Percentiles rank a stretch among this genome's conserved stretches.
Evolutionary conservation across 1,284 basidiomycete species (phyloP).

Genomic region (Heterobasidion parviporum): DNA sequence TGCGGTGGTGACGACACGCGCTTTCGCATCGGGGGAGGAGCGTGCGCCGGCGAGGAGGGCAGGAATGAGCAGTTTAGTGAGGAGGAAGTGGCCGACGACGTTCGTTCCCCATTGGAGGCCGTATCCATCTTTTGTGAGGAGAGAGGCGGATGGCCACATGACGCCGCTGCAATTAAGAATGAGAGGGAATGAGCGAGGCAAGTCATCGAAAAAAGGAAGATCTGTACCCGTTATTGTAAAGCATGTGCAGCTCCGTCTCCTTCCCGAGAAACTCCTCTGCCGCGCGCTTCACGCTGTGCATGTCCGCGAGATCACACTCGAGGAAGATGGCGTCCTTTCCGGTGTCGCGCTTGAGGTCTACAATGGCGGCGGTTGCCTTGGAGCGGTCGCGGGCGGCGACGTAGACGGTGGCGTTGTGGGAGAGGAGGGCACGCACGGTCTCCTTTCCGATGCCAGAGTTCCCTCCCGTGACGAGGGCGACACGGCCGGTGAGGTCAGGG

Average conservation of each 20-base stretch:
- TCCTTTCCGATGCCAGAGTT: background rate
- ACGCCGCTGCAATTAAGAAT: conserved; percentile 35
- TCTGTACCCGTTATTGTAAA: conserved; percentile 29
- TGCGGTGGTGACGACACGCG: conserved; percentile 34
- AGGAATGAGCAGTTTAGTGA: conserved; percentile 40
- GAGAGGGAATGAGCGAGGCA: background rate
- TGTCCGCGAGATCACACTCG: background rate
- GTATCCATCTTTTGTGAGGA: conserved; percentile 44
- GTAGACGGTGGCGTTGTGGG: conserved; percentile 3
- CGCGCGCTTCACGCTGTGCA: background rate
- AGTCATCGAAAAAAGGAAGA: background rate
- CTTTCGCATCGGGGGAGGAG: conserved; percentile 19
- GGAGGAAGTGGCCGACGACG: conserved; percentile 39
- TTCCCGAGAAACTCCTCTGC: conserved; percentile 28
- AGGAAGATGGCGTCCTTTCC: background rate
- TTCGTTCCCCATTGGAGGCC: conserved; percentile 60
- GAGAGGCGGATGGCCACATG: conserved; percentile 37
- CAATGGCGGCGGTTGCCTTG: background rate
- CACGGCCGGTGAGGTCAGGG: background rate
- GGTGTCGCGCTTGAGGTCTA: background rate
- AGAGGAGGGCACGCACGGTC: conserved; percentile 1
- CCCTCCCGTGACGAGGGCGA: background rate
- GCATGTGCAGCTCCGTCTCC: conserved; percentile 25
- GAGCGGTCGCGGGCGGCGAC: background rate
- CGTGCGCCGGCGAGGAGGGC: conserved; percentile 22